Conservation (phyloP, 805 yeast genomes). For the Gaillardinia entomophila region DNA sequence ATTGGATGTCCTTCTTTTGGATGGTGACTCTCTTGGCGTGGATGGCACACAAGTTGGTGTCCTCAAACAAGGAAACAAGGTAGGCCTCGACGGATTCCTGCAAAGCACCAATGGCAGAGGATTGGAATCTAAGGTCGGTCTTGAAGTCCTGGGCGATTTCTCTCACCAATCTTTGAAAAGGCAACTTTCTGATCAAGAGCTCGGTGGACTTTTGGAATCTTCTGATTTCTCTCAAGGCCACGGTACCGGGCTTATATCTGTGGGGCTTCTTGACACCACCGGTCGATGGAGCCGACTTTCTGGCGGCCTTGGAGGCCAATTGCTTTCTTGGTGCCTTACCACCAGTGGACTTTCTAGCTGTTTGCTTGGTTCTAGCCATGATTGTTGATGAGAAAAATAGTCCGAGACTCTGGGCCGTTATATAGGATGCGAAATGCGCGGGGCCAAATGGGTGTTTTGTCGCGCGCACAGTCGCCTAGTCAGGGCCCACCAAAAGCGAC, state of each 20-base stretch:
- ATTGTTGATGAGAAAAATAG: conserved; percentile 2
- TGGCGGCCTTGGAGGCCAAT: conserved; percentile 86
- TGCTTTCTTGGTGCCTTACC: conserved; percentile 96
- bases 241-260: conserved; percentile 97
- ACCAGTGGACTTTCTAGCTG: conserved; percentile 93
- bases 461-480: too few relatives aligned
- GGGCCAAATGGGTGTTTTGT: too few relatives aligned
- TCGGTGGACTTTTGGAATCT: conserved; percentile 97
- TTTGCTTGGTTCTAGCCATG: conserved; percentile 93
- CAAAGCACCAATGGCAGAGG: conserved; percentile 94
- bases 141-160: conserved; percentile 94
- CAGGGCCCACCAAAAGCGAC: too few relatives aligned
- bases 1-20: conserved; percentile 96
- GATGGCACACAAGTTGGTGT: conserved; percentile 96
- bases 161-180: conserved; percentile 95
- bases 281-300: conserved; percentile 87
- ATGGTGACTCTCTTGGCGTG: conserved; percentile 99
- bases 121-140: conserved; percentile 92
- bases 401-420: too few relatives aligned
- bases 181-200: conserved; percentile 89
- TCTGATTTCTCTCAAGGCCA: conserved; percentile 94
- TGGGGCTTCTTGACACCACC: conserved; percentile 94
- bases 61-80: conserved; percentile 93
- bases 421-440: too few relatives aligned
- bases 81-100: conserved; percentile 99